Base-by-base conservation (phyloP, 2,329 filamentous ascomycete genomes). In the Macroventuria anomochaeta region DNA sequence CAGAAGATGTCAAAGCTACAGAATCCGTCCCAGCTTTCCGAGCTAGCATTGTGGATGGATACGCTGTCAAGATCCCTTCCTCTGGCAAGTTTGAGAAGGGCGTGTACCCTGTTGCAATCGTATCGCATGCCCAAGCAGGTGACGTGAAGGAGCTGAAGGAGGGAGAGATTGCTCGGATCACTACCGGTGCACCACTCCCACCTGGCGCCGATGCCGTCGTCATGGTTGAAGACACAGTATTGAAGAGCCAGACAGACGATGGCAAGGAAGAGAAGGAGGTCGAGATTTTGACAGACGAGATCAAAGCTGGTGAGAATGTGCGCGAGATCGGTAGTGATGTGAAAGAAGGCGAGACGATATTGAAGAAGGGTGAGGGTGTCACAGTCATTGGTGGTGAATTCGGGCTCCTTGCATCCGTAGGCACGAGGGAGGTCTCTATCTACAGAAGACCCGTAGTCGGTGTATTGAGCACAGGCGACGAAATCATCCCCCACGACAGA, bases 11-110 rank as follows among this genome's bases (percentile, higher is more conserved):
- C 20, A 84, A 80, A 32, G 91, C 95, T 0, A 77, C 77, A 3
- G 93, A 97, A 71, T 85, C 88, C 7, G 95, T 99, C 0, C 95
- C 95, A 0, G 95, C 93, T 0, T 99, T 96, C 76, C 83, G 92
- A 53, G 95, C 95, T 15, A 97, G 93, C 70, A 97, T 97, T 33
- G 95, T 99, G 0, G 95, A 99, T 73, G 95, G 95, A 1, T 99
- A 99, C 69, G 95, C 95, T 0, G 55, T 76, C 36, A 70, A 66
- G 39, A 72, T 75, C 2, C 73, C 73, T 2, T 48, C 66, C 3
- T 64, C 65, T 25, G 59, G 72, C 57, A 5, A 82, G 83, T 46
- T 77, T 78, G 25, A 90, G 41, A 90, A 88, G 64, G 93, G 93
- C 0, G 77, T 88, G 0, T 97, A 95, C 68, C 92, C 93, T 0